Evolutionary conservation across 2,329 filamentous ascomycete genomes (phyloP), one percentile per base, ranked within the genome.

Genomic region (Leptographium radiaticola): DNA sequence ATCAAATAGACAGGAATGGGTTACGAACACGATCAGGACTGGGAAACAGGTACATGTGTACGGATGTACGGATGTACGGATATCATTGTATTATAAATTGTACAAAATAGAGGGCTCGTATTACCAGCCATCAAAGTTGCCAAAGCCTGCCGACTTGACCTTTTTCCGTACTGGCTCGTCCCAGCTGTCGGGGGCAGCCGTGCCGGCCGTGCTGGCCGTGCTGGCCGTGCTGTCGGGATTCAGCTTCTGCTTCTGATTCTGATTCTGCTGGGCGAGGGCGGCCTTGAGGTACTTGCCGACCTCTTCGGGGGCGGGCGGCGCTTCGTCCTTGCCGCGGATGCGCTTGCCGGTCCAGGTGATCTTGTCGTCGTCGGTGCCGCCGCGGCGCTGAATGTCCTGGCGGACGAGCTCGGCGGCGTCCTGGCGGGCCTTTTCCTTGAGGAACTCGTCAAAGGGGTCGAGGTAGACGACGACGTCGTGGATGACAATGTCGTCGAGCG

Each of bases 311-410:
- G 34, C 42, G 1, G 18, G 6, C 4, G 13, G 47, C 13, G 12
- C 85, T 62, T 85, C 80, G 2, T 73, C 76, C 62, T 85, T 79
- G 1, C 74, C 76, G 31, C 89, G 75, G 50, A 98, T 81, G 43
- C 90, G 75, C 71, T 97, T 98, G 4, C 93, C 93, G 4, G 93
- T 97, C 93, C 93, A 98, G 4, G 93, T 98, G 2, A 87, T 84
- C 65, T 80, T 81, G 62, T 97, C 89, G 63, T 96, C 91, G 53
- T 94, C 91, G 2, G 83, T 86, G 3, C 86, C 87, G 33, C 87
- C 88, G 53, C 75, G 72, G 54, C 73, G 71, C 63, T 74, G 73
- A 12, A 87, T 73, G 60, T 84, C 79, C 57, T 83, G 83, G 56
- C 79, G 77, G 53, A 77, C 71, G 55, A 75, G 74, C 40, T 77